A percentile compares a stretch with the other conserved stretches of the same genome.
phyloP scores from a whole-genome alignment of 257 asterid species.

The Thymus mandschuricus region DNA sequence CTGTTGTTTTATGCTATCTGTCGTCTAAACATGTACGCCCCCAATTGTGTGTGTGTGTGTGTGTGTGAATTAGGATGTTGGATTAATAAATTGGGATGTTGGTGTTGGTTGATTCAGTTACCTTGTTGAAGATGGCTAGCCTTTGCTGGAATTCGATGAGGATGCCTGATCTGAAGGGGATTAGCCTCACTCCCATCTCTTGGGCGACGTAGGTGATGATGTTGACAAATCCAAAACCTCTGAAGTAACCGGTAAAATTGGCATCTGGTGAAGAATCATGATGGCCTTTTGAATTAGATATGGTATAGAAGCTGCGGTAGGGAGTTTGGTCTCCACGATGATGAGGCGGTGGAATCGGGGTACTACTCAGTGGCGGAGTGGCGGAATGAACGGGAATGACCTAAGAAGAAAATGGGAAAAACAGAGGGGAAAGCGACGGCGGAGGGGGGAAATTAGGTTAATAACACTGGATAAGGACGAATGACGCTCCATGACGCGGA shows the following conservation, averaged over 20 bases:
- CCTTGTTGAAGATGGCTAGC: constrained; percentile 87
- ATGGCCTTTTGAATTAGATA: constrained; percentile 51
- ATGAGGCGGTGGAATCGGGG: too few relatives aligned
- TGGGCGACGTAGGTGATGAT: constrained; percentile 43
- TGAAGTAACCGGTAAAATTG: constrained; percentile 71
- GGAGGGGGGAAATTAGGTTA: too few relatives aligned
- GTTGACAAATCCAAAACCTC: constrained; percentile 51
- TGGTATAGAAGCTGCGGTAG: constrained; percentile 40
- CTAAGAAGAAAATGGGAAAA: too few relatives aligned
- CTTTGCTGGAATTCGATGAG: constrained; percentile 76
- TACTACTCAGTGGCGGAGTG: too few relatives aligned
- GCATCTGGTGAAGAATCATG: constrained; percentile 41
- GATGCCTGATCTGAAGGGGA: constrained; percentile 64
- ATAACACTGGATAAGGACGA: too few relatives aligned
- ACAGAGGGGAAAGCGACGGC: too few relatives aligned
- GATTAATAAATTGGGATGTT: not conserved
- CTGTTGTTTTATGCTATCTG: not conserved
- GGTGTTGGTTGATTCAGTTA: not conserved
- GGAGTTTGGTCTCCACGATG: too few relatives aligned
- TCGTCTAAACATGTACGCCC: not conserved
- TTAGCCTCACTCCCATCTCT: constrained; percentile 49
- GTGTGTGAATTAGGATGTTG: constrained; percentile 26
- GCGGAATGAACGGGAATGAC: too few relatives aligned
- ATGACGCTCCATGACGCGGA: too few relatives aligned
- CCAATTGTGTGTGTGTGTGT: not conserved